Evolutionary conservation across 1,284 basidiomycete species (phyloP), one percentile per base, ranked within the genome.

Genomic region (Sanghuangporus baumii): DNA sequence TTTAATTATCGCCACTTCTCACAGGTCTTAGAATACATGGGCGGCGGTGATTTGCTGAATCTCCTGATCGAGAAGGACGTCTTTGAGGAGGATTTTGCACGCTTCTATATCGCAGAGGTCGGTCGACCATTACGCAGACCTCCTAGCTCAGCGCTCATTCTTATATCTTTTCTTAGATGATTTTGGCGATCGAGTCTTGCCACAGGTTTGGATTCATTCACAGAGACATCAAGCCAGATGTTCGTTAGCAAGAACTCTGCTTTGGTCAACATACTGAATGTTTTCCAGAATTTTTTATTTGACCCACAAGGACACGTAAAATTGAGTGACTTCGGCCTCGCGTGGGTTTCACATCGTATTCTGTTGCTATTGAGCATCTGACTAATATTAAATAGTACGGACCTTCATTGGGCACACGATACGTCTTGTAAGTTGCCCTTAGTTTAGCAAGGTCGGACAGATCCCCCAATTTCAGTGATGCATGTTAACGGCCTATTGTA

Each of bases 191-290:
- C 66, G 91, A 96, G 74, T 89, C 91, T 68, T 96, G 94, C 71
- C 96, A 98, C 77, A 88, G 87, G 71, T 87, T 94, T 68, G 96
- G 96, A 2, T 98, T 96, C 78, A 97, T 98, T 69, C 96, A 98
- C 78, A 87, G 96, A 60, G 96, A 98, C 78, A 96, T 98, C 77
- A 96, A 96, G 77, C 94, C 94, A 66, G 91, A 94, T 76, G 88
- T 91, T 74, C 73, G 87, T 77, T 64, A 8, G 7, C 43, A 50
- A 65, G 14, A 26, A 38, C 31, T 20, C n/a, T 57, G 34, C 40
- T 34, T 36, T 37, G 43, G 61, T 54, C 23, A 48, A 59, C 16
- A 71, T 60, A 65, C 67, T 55, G 69, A 62, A 54, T 58, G 66
- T 73, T 69, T 73, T 71, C 70, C 68, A 96, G 88, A 98, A 98